These are phyloP conservation scores for Tilletia caries DNA, from an alignment of 1,284 basidiomycete species.

Conservation along the genomic window DNA sequence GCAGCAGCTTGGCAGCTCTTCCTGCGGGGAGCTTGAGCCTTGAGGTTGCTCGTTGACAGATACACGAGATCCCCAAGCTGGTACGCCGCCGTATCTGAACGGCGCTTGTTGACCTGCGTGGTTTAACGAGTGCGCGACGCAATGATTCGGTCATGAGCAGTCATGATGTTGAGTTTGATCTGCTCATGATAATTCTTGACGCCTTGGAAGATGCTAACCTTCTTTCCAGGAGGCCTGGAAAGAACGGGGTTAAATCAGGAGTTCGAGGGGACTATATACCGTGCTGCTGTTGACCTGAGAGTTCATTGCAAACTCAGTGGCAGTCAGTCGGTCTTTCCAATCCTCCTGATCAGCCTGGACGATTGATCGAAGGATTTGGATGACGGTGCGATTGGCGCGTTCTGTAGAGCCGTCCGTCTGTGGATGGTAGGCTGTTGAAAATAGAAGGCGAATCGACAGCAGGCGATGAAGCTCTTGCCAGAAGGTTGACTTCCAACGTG, in stretches of 20 bases:
- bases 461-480: constrained; percentile 41
- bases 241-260: background rate
- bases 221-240: background rate
- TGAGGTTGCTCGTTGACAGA: background rate
- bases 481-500: constrained; percentile 51
- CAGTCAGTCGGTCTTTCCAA: constrained; percentile 19
- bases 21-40: constrained; percentile 6
- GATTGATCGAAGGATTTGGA: constrained; percentile 38
- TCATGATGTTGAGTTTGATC: constrained; percentile 6
- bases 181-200: background rate
- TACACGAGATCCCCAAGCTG: background rate
- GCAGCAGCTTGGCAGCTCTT: background rate
- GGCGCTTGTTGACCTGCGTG: background rate
- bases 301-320: constrained; percentile 15
- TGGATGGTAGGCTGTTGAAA: constrained; percentile 50
- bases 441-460: constrained; percentile 27
- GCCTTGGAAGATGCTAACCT: background rate
- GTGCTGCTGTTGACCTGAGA: constrained; percentile 10
- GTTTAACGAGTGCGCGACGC: background rate
- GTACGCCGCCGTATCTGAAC: background rate
- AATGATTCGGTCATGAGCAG: constrained; percentile 4
- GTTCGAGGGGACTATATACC: constrained; percentile 10
- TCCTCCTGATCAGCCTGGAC: constrained; percentile 21
- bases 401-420: constrained; percentile 59
- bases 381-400: constrained; percentile 56